These are phyloP conservation scores for Bipolaris gigantea DNA, from an alignment of 2,329 filamentous ascomycete genomes.

Conservation along the genomic window DNA sequence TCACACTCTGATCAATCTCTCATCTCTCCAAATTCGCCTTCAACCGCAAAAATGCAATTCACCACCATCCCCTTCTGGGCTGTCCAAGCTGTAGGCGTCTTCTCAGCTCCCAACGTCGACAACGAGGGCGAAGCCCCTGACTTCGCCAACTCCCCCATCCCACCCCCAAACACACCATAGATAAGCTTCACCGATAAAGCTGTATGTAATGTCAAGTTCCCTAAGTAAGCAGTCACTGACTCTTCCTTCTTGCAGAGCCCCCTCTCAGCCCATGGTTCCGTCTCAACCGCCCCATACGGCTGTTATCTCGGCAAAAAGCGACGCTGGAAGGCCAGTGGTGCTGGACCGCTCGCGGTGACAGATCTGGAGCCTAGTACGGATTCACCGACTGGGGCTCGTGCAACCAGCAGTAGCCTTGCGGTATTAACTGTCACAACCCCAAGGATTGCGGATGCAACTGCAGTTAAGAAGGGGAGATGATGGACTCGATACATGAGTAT, in stretches of 20 bases:
- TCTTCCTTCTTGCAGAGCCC: neutral
- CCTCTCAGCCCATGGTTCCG: neutral
- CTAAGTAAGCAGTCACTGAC: neutral
- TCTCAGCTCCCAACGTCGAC: neutral
- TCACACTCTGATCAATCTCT: neutral
- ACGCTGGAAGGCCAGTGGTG: constrained; percentile 3
- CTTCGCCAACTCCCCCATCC: neutral
- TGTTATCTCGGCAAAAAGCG: constrained; percentile 1
- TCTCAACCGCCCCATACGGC: neutral
- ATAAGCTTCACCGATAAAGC: neutral
- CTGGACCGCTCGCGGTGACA: neutral
- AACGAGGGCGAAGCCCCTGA: neutral
- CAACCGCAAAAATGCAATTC: neutral
- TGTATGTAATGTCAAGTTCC: neutral
- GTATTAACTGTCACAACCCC: neutral
- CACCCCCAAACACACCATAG: constrained; percentile 1
- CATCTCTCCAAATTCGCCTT: neutral
- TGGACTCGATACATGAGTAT: neutral
- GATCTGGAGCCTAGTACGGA: neutral
- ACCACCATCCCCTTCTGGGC: neutral
- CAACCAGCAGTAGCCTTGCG: neutral
- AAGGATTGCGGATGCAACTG: neutral
- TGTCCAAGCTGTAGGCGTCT: neutral
- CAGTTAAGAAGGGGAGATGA: neutral
- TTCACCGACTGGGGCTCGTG: neutral